These are phyloP conservation scores for Tremellales sp. DNA, from an alignment of 1,284 basidiomycete genomes.

Conservation along the genomic window DNA sequence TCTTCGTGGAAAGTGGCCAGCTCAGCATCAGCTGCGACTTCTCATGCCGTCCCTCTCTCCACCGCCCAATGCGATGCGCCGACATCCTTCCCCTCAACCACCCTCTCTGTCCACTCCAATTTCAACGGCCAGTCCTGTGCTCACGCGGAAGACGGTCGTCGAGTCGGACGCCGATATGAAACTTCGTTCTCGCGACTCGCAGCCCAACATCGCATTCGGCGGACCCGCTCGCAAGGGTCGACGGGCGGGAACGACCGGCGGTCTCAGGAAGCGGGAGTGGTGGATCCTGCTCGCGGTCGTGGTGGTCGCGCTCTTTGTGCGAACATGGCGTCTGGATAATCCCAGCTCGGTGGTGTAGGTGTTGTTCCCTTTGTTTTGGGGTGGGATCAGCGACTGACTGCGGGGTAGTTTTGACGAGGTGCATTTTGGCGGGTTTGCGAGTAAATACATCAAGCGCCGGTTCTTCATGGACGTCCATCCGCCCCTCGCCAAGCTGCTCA, in stretches of 20 bases:
- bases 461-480: constrained; percentile 99
- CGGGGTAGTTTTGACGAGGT: constrained; percentile 89
- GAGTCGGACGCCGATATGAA: constrained; percentile 29
- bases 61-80: constrained; percentile 3
- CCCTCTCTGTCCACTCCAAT: constrained; percentile 2
- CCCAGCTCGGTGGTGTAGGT: constrained; percentile 87
- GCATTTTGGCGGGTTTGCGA: constrained; percentile 92
- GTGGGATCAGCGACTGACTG: too few relatives aligned
- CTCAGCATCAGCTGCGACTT: not conserved
- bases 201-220: constrained; percentile 29
- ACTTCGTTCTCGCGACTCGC: constrained; percentile 17
- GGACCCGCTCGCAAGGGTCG: constrained; percentile 18
- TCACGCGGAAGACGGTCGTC: constrained; percentile 1
- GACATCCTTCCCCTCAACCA: not conserved
- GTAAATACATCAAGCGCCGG: constrained; percentile 80
- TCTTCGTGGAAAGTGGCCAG: too few relatives aligned
- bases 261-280: constrained; percentile 40
- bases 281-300: constrained; percentile 29
- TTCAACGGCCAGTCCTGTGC: not conserved
- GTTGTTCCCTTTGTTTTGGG: constrained; percentile 1
- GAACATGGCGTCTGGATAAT: constrained; percentile 72
- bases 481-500: constrained; percentile 90
- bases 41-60: constrained; percentile 7
- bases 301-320: constrained; percentile 63
- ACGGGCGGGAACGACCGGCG: constrained; percentile 18